These are phyloP conservation scores for Cladosporium sphaerospermum DNA, from an alignment of 2,329 filamentous ascomycete genomes.

Conservation along the genomic window DNA sequence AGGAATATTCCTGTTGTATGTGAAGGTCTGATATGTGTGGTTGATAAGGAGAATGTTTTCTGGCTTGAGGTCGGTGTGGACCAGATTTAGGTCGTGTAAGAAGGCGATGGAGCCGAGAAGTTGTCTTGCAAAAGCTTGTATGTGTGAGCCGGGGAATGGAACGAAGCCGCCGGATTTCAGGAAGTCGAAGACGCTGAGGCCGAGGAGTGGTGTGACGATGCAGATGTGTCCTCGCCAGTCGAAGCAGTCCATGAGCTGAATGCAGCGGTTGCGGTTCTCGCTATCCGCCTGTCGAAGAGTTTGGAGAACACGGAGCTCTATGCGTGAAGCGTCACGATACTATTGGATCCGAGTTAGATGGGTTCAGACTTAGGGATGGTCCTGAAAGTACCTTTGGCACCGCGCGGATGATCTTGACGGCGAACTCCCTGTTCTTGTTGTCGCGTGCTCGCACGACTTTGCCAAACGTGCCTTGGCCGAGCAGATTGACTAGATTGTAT, in stretches of 20 bases:
- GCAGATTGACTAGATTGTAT: slow-evolving; percentile 82
- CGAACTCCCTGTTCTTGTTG: slow-evolving; percentile 71
- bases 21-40: slow-evolving; percentile 61
- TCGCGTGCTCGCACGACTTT: slow-evolving; percentile 95
- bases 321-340: slow-evolving; percentile 91
- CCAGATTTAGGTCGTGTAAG: slow-evolving; percentile 91
- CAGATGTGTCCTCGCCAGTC: slow-evolving; percentile 97
- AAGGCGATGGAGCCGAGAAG: slow-evolving; percentile 98
- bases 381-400: slow-evolving; percentile 63
- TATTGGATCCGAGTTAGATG: slow-evolving; percentile 9
- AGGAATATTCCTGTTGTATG: slow-evolving; percentile 61
- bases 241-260: slow-evolving; percentile 93
- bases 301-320: slow-evolving; percentile 86
- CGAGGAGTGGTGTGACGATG: slow-evolving; percentile 69
- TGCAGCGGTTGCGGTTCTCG: slow-evolving; percentile 90
- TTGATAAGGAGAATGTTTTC: slow-evolving; percentile 63
- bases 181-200: slow-evolving; percentile 97
- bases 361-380: background rate
- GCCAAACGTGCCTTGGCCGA: slow-evolving; percentile 95
- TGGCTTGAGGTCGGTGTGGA: slow-evolving; percentile 75
- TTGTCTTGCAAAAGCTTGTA: slow-evolving; percentile 92
- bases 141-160: slow-evolving; percentile 96
- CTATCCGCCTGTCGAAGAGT: slow-evolving; percentile 88
- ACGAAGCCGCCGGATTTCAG: slow-evolving; percentile 92
- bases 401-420: slow-evolving; percentile 96